Evolutionary conservation across 1,284 basidiomycete species (phyloP), one percentile per base, ranked within the genome.

Genomic region (Apiotrichum laibachii): DNA sequence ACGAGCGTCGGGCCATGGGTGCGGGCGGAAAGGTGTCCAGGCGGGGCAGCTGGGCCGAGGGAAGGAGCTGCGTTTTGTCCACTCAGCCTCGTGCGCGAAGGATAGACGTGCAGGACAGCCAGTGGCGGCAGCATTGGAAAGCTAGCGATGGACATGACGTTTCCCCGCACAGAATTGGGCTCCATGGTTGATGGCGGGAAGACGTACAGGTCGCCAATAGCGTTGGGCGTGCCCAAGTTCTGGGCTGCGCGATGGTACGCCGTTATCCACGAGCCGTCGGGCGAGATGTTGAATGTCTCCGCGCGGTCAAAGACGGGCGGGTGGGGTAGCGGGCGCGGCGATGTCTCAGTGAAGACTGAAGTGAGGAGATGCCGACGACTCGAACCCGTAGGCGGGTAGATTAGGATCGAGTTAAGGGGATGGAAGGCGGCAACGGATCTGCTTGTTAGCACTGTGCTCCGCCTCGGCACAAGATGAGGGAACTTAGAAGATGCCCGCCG

Each of bases 181-280:
- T 70, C 68, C 5, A 74, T 61, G 2, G 73, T 46, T 13, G 66
- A 66, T 13, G 71, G 64, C 5, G n/a, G 34, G 39, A 55, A 60
- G 8, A 65, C 43, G 19, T 60, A 53, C 31, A 65, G 22, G 39
- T 62, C 55, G 34, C 57, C 60, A 1, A 8, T 5, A 8, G 10
- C 16, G 40, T 19, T 15, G 10, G 18, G 45, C 21, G 22, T 15
- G 8, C 37, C 35, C 2, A 11, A 42, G 50, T 55, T 63, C 18
- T 21, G 5, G 26, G 40, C 7, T n/a, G 51, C 5, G 5, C 26
- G 26, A 22, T 53, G 31, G 51, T 53, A 73, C 22, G 64, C 55
- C 12, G 64, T 56, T 10, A 69, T 53, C 73, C 73, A 76, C n/a
- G 59, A 42, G 18, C 72, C 74, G 54, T 65, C 62, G 12, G 69